A percentile compares a stretch with the other conserved stretches of the same genome.
Evolutionary conservation across 2,329 filamentous ascomycete genomes (phyloP).

Genomic region (Corinectria fuckeliana): DNA sequence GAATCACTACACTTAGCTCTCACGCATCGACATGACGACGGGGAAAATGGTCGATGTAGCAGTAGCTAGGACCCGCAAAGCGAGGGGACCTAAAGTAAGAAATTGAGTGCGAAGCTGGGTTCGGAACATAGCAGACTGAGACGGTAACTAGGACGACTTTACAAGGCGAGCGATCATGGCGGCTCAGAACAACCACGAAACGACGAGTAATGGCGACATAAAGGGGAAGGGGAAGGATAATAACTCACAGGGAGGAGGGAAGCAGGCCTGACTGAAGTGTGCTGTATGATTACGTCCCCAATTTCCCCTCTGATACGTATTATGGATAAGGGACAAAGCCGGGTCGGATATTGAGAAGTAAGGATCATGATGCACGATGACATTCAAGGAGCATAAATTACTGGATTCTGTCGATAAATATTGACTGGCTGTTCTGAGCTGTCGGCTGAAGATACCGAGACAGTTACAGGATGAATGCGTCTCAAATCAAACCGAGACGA

Average conservation of each 20-base stretch:
- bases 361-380: slow-evolving; percentile 1
- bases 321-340: background rate
- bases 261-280: background rate
- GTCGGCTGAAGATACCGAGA: background rate
- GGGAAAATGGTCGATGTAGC: slow-evolving; percentile 52
- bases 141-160: slow-evolving; percentile 44
- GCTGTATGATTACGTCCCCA: background rate
- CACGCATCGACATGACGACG: slow-evolving; percentile 13
- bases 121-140: background rate
- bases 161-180: slow-evolving; percentile 44
- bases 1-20: background rate
- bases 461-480: background rate
- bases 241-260: background rate
- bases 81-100: slow-evolving; percentile 49
- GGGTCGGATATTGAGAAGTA: background rate
- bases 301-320: background rate
- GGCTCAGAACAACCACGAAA: slow-evolving; percentile 43
- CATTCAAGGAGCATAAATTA: background rate
- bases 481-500: background rate
- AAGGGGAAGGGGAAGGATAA: slow-evolving; percentile 1
- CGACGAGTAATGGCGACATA: background rate
- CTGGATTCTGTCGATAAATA: too few species aligned
- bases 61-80: slow-evolving; percentile 49
- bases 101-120: background rate
- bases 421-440: background rate